These are phyloP conservation scores for Piromyces finnis DNA, from an alignment of 192 early-diverging fungal species.

Conservation along the genomic window DNA sequence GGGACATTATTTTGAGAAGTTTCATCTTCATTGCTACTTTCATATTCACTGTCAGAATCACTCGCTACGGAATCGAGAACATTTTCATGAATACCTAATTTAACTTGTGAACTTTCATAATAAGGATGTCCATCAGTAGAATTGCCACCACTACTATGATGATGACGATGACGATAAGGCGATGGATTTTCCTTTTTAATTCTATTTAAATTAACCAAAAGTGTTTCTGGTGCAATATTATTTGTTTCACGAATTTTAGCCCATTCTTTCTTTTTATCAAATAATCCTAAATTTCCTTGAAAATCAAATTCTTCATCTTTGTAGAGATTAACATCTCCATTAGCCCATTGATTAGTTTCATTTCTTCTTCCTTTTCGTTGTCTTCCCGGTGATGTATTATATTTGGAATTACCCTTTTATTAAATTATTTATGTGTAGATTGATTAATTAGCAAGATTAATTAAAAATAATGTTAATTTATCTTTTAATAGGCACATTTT, in stretches of 20 bases:
- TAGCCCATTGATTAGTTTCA: slow-evolving; percentile 20
- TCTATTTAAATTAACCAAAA: slow-evolving; percentile 48
- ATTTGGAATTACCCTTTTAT: background rate
- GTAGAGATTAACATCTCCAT: slow-evolving; percentile 32
- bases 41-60: slow-evolving; percentile 25
- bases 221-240: slow-evolving; percentile 45
- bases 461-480: no score
- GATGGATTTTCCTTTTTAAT: slow-evolving; percentile 11
- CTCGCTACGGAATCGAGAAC: slow-evolving; percentile 41
- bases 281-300: slow-evolving; percentile 34
- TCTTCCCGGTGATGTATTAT: background rate
- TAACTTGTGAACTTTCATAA: slow-evolving; percentile 8
- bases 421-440: background rate
- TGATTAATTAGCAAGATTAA: no score
- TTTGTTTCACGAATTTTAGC: slow-evolving; percentile 48
- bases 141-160: slow-evolving; percentile 1
- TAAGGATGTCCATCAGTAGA: slow-evolving; percentile 1
- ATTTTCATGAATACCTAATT: slow-evolving; percentile 39
- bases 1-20: background rate
- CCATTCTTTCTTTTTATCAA: slow-evolving; percentile 55
- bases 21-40: slow-evolving; percentile 14
- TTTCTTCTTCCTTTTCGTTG: background rate
- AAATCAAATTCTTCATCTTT: slow-evolving; percentile 48
- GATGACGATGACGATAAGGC: slow-evolving; percentile 1
- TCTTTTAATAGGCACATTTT: no score